These are phyloP conservation scores for Colletotrichum sp. DNA, from an alignment of 2,329 filamentous ascomycete genomes.

Conservation along the genomic window DNA sequence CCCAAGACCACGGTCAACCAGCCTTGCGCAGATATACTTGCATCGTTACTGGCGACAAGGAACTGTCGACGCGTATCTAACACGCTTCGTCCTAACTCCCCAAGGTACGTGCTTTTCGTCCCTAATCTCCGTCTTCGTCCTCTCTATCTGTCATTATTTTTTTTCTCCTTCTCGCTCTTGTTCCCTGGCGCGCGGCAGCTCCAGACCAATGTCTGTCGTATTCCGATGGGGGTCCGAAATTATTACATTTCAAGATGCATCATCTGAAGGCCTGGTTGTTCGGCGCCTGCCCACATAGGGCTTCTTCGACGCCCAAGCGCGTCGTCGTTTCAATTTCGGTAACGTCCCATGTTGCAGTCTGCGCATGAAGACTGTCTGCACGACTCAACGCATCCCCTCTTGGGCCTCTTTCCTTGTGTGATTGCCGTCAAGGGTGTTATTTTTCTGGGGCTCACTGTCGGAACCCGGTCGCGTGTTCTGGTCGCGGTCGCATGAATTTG, in stretches of 20 bases:
- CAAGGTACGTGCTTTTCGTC: conserved; percentile 11
- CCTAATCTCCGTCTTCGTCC: background rate
- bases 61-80: background rate
- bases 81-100: background rate
- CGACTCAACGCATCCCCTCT: conserved; percentile 16
- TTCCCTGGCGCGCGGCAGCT: background rate
- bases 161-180: background rate
- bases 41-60: background rate
- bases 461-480: conserved; percentile 19
- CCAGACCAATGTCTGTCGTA: background rate
- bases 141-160: background rate
- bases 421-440: conserved; percentile 7
- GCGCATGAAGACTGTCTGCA: conserved; percentile 20
- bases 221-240: conserved; percentile 16
- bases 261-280: conserved; percentile 18
- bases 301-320: conserved; percentile 15
- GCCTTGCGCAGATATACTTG: background rate
- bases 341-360: conserved; percentile 23
- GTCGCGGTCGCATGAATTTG: conserved; percentile 20
- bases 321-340: conserved; percentile 22
- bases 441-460: conserved; percentile 11
- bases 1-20: background rate
- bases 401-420: conserved; percentile 10
- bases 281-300: conserved; percentile 14
- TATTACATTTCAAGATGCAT: conserved; percentile 21